Evolutionary conservation across 2,329 filamentous ascomycete genomes (phyloP).

Genomic region (Alternaria hordeiaustralica): DNA sequence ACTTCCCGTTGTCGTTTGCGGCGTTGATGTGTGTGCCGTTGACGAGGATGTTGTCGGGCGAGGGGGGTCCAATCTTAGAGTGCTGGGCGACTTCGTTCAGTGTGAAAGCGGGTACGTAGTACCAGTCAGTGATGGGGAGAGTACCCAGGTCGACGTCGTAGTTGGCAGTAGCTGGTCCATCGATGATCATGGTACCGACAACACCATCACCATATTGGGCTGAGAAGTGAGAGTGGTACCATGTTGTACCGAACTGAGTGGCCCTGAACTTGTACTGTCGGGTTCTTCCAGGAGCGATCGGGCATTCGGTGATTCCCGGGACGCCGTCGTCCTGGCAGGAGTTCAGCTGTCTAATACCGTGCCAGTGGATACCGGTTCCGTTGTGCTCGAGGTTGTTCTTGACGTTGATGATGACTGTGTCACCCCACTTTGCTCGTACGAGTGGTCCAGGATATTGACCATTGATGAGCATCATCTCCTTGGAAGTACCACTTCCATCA

Average conservation of each 20-base stretch:
- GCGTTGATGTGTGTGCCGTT: slow-evolving; percentile 63
- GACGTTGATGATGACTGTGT: slow-evolving; percentile 50
- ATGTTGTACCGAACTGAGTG: slow-evolving; percentile 55
- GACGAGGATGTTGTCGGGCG: slow-evolving; percentile 56
- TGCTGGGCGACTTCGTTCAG: slow-evolving; percentile 40
- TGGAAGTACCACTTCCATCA: slow-evolving; percentile 47
- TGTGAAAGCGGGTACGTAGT: slow-evolving; percentile 50
- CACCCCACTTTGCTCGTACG: slow-evolving; percentile 47
- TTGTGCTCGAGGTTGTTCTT: slow-evolving; percentile 51
- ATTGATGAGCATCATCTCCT: slow-evolving; percentile 52
- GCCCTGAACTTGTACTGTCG: slow-evolving; percentile 66
- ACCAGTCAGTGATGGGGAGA: slow-evolving; percentile 69
- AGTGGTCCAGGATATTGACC: slow-evolving; percentile 69
- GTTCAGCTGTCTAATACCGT: slow-evolving; percentile 53
- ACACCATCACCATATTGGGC: slow-evolving; percentile 54
- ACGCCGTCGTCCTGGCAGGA: slow-evolving; percentile 63
- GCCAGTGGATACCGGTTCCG: slow-evolving; percentile 60
- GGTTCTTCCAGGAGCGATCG: slow-evolving; percentile 65
- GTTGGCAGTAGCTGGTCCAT: slow-evolving; percentile 52
- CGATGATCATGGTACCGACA: slow-evolving; percentile 49
- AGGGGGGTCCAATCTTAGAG: slow-evolving; percentile 44
- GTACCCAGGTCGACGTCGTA: slow-evolving; percentile 68
- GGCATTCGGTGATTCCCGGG: slow-evolving; percentile 63
- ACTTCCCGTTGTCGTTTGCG: slow-evolving; percentile 45
- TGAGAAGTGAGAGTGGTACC: slow-evolving; percentile 54